phyloP scores from a whole-genome alignment of 345 rosid species.

The Salix koriyanagi region DNA sequence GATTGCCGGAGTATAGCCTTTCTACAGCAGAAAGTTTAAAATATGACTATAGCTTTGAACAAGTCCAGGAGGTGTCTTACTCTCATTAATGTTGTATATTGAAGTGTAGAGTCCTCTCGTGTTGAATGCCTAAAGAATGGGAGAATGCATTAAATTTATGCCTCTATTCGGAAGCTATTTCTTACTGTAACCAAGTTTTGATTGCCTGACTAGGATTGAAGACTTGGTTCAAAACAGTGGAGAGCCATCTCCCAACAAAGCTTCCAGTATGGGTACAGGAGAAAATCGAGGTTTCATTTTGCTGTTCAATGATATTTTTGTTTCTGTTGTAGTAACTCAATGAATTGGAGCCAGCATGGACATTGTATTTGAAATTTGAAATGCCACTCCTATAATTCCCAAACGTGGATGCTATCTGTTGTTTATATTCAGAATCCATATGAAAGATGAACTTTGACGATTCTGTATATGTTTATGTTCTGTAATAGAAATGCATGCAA shows the following conservation, averaged over 20 bases:
- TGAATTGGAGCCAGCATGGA: neutral
- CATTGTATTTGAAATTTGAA: neutral
- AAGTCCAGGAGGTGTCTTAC: neutral
- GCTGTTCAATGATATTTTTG: too few relatives aligned
- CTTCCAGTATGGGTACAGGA: conserved; percentile 23
- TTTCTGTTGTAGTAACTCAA: neutral
- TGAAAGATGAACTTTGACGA: neutral
- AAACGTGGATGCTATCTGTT: neutral
- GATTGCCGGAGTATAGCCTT: neutral
- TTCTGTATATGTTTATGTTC: neutral
- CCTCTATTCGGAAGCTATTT: neutral
- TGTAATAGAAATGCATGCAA: neutral
- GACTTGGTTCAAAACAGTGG: conserved; percentile 28
- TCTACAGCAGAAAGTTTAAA: neutral
- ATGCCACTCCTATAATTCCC: neutral
- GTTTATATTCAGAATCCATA: neutral
- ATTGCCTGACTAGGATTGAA: conserved; percentile 29
- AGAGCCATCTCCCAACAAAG: conserved; percentile 31
- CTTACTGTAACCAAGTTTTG: conserved; percentile 4
- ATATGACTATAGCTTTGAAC: neutral
- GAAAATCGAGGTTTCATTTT: conserved; percentile 42
- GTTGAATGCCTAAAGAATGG: neutral
- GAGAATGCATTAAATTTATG: neutral
- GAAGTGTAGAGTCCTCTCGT: neutral
- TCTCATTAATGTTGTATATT: neutral